A percentile compares a stretch with the other conserved stretches of the same genome.
These are phyloP conservation scores for Kwoniella dejecticola DNA, from an alignment of 768 basidiomycete genomes.

Conservation along the genomic window DNA sequence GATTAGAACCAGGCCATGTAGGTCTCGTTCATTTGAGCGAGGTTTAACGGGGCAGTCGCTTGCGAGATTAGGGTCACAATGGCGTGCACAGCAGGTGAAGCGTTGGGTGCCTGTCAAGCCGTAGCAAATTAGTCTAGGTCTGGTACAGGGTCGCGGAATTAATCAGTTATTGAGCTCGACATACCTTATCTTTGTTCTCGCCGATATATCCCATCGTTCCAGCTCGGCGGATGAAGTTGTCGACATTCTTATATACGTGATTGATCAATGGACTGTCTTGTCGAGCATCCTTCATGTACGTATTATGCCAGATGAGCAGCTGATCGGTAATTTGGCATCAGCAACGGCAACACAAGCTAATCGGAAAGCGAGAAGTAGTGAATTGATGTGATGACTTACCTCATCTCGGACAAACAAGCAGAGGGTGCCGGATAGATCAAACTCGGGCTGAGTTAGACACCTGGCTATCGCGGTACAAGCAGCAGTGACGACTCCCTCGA, in stretches of 20 bases:
- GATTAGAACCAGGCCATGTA: slow-evolving; percentile 76
- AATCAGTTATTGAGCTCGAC: no score
- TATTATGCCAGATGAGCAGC: slow-evolving; percentile 43
- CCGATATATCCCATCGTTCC: slow-evolving; percentile 49
- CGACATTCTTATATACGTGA: slow-evolving; percentile 49
- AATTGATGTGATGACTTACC: slow-evolving; percentile 67
- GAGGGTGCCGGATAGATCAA: slow-evolving; percentile 87
- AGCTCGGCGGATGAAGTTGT: slow-evolving; percentile 50
- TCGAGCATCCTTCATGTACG: slow-evolving; percentile 45
- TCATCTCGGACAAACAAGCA: slow-evolving; percentile 92
- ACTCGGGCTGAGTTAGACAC: slow-evolving; percentile 90
- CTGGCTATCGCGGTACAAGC: slow-evolving; percentile 89
- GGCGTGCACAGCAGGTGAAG: slow-evolving; percentile 70
- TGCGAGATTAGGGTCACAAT: slow-evolving; percentile 78
- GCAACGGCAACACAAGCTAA: no score
- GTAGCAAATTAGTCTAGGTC: no score
- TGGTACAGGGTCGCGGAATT: no score
- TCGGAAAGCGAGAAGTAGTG: no score
- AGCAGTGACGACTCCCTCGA: slow-evolving; percentile 83
- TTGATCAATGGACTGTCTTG: slow-evolving; percentile 46
- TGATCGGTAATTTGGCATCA: slow-evolving; percentile 6
- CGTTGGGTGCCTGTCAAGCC: slow-evolving; percentile 56
- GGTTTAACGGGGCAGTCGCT: slow-evolving; percentile 80
- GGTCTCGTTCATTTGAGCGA: slow-evolving; percentile 81
- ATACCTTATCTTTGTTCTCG: slow-evolving; percentile 50